Evolutionary conservation across 2,329 filamentous ascomycete species (phyloP), one percentile per base, ranked within the genome.

Genomic region (Stylonectria norvegica): DNA sequence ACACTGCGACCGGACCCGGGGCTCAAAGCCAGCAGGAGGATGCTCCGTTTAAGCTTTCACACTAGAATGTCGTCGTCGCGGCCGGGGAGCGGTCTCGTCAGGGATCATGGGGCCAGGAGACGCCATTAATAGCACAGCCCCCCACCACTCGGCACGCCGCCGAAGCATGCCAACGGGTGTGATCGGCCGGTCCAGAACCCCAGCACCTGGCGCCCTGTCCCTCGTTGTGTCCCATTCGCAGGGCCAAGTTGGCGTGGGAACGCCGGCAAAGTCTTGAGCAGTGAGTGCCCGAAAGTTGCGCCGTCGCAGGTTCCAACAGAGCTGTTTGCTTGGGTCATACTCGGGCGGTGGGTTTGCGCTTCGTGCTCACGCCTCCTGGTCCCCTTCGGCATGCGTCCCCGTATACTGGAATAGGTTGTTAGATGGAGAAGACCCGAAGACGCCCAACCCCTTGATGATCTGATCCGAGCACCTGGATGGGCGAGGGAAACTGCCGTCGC

Each of bases 141-240:
- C 18, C 12, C 20, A 29, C 27, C 25, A 20, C 35, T 50, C 36
- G 49, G 47, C 39, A 42, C 37, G 38, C 34, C 23, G 38, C 38
- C 45, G 40, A 44, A 38, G 20, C 25, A 38, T 40, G 38, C 36
- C 42, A 23, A 15, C 14, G 9, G 27, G 8, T 42, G 36, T 38
- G 43, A 50, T 52, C 17, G 52, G 29, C 48, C 45, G 42, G 48
- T 48, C 52, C 43, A 51, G 52, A 53, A 53, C 48, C 15, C n/a
- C n/a, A n/a, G n/a, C n/a, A n/a, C n/a, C n/a, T n/a, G n/a, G 20
- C 33, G 20, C 32, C 32, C 20, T 22, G 27, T 6, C 22, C 14
- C n/a, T n/a, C n/a, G n/a, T n/a, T n/a, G n/a, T n/a, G n/a, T 30
- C 27, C 14, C 27, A 30, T 30, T 30, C 27, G 27, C 27, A 8